Evolutionary conservation across 2,329 filamentous ascomycete species (phyloP).

Genomic region (Paradendryphiella salina): DNA sequence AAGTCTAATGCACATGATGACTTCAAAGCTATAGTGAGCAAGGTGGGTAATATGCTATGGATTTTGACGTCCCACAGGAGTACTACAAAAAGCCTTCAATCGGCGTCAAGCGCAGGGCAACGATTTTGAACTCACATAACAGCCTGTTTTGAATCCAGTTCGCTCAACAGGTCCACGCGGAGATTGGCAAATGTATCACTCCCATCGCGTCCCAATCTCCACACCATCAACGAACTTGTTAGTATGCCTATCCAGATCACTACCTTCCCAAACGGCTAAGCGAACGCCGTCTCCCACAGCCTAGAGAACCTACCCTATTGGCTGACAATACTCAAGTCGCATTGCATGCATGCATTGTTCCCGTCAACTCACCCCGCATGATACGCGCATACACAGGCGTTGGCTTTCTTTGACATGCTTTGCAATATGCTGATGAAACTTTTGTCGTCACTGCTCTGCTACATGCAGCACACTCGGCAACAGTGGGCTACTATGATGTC

Average conservation of each 20-base stretch:
- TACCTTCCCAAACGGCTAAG: constrained; percentile 14
- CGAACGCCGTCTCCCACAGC: background rate
- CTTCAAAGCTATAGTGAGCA: background rate
- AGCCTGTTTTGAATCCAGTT: background rate
- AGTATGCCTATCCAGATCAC: background rate
- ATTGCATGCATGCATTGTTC: constrained; percentile 6
- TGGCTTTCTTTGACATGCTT: background rate
- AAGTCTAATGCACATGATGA: background rate
- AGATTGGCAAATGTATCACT: background rate
- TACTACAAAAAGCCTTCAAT: too few species aligned
- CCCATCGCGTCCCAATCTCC: background rate
- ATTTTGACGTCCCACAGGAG: background rate
- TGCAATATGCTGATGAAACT: background rate
- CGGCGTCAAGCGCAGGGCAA: too few species aligned
- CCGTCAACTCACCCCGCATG: background rate
- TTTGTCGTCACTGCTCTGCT: background rate
- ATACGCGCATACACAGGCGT: background rate
- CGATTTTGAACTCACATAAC: background rate
- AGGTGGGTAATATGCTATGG: background rate
- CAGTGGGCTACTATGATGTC: background rate
- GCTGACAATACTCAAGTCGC: constrained; percentile 2
- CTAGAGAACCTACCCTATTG: background rate
- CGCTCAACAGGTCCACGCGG: background rate
- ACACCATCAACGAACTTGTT: constrained; percentile 1
- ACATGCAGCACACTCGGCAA: background rate